Conservation (phyloP, 768 basidiomycete genomes). For the Collybiopsis confluens region DNA sequence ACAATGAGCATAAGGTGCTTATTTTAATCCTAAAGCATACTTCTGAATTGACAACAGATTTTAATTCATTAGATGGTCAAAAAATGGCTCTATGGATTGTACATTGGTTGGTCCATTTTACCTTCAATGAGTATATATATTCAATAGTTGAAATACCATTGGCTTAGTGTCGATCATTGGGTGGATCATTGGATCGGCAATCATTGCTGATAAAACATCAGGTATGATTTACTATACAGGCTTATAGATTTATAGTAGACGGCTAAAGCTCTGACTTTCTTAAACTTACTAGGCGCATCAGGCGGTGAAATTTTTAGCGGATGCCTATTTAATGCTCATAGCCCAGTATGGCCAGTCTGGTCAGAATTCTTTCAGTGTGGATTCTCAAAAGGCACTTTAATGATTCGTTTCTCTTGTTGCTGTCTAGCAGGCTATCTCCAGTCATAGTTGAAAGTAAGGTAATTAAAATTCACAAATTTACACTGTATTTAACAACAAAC, state of each 20-base stretch:
- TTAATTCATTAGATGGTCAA: not conserved
- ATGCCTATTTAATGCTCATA: constrained; percentile 14
- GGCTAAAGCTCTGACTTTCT: too few relatives aligned
- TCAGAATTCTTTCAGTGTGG: not conserved
- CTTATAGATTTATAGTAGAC: too few relatives aligned
- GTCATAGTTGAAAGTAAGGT: constrained; percentile 18
- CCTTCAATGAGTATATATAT: not conserved
- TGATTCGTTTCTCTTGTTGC: too few relatives aligned
- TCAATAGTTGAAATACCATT: not conserved
- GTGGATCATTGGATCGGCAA: not conserved
- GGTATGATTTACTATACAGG: not conserved
- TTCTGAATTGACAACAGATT: constrained; percentile 6
- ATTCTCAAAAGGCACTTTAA: not conserved
- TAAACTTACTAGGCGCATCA: constrained; percentile 8
- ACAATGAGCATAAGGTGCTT: too few relatives aligned
- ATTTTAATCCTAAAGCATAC: too few relatives aligned
- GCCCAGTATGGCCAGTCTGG: constrained; percentile 17
- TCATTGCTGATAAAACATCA: not conserved
- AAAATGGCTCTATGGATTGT: not conserved
- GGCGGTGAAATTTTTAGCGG: constrained; percentile 15
- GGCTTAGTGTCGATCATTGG: too few relatives aligned
- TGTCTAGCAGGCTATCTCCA: constrained; percentile 16
- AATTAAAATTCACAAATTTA: not conserved
- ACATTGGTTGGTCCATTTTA: not conserved
- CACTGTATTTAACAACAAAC: not conserved